Percentiles rank a stretch among this genome's conserved stretches.
Conservation (phyloP, 2,329 filamentous ascomycete genomes). For the Neonectria ditissima region DNA sequence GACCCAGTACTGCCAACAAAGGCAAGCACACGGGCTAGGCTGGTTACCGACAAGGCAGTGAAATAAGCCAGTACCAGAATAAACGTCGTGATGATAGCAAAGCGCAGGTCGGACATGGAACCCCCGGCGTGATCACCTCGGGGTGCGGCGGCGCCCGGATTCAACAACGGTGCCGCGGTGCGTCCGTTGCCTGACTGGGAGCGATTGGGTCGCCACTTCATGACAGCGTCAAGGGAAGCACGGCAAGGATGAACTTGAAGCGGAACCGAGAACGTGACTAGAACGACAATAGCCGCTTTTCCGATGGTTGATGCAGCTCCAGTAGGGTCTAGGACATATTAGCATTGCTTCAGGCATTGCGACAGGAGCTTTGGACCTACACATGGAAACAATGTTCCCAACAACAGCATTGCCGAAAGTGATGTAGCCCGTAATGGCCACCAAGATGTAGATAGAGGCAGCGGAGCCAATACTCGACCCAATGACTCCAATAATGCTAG, state of each 20-base stretch:
- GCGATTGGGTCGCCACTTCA: conserved; percentile 84
- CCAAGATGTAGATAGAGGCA: conserved; percentile 87
- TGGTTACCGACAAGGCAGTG: conserved; percentile 90
- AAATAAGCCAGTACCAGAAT: conserved; percentile 89
- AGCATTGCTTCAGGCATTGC: conserved; percentile 24
- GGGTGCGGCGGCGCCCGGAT: conserved; percentile 46
- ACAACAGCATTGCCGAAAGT: conserved; percentile 91
- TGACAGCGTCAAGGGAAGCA: conserved; percentile 93
- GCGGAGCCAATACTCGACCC: conserved; percentile 87
- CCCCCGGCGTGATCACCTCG: conserved; percentile 65
- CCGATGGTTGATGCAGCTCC: conserved; percentile 86
- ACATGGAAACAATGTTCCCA: conserved; percentile 96
- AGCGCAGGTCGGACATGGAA: conserved; percentile 86
- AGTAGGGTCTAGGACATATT: conserved; percentile 51
- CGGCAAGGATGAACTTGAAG: conserved; percentile 96
- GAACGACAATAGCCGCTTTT: conserved; percentile 92
- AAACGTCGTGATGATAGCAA: conserved; percentile 87
- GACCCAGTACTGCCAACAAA: conserved; percentile 96
- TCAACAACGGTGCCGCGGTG: conserved; percentile 58
- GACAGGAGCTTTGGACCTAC: conserved; percentile 59
- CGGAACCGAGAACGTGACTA: conserved; percentile 96
- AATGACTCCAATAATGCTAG: conserved; percentile 81
- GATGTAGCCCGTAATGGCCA: conserved; percentile 94
- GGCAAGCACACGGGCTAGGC: conserved; percentile 89
- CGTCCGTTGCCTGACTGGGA: conserved; percentile 53